A percentile compares a stretch with the other conserved stretches of the same genome.
phyloP scores from a whole-genome alignment of 2,329 filamentous ascomycete species.

The Rhynchosporium secalis region DNA sequence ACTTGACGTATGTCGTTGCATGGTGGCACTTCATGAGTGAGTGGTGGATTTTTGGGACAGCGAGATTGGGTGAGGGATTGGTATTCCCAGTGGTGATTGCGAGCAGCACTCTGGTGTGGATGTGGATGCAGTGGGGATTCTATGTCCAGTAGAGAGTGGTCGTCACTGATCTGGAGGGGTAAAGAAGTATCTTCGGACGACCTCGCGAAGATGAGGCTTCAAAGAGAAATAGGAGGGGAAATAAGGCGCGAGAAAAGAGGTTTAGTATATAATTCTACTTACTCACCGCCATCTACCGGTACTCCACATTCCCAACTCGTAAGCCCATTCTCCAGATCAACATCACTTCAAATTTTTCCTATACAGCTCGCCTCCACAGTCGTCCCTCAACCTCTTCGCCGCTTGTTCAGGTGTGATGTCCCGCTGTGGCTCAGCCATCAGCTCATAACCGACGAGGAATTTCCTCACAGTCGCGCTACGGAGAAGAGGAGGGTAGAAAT shows the following conservation, averaged over 20 bases:
- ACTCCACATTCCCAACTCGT: background rate
- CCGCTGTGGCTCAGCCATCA: slow-evolving; percentile 95
- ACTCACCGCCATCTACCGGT: slow-evolving; percentile 1
- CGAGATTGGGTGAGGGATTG: slow-evolving; percentile 61
- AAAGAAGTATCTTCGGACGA: background rate
- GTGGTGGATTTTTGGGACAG: slow-evolving; percentile 75
- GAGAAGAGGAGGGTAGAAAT: slow-evolving; percentile 94
- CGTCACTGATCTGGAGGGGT: slow-evolving; percentile 13
- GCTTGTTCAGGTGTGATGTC: slow-evolving; percentile 98
- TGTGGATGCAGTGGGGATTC: slow-evolving; percentile 65
- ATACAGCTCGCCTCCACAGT: slow-evolving; percentile 81
- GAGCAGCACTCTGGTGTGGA: slow-evolving; percentile 55
- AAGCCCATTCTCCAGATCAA: background rate
- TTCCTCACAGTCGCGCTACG: slow-evolving; percentile 93
- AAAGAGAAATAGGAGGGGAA: background rate
- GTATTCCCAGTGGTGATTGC: slow-evolving; percentile 56
- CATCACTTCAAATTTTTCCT: slow-evolving; percentile 51
- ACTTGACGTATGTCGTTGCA: slow-evolving; percentile 64
- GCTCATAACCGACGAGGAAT: slow-evolving; percentile 93
- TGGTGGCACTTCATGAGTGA: slow-evolving; percentile 63
- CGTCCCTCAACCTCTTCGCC: slow-evolving; percentile 66
- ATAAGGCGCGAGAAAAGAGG: background rate
- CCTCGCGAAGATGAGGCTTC: background rate
- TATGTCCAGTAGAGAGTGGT: slow-evolving; percentile 55
- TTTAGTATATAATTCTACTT: slow-evolving; percentile 22